Percentiles rank a stretch among this genome's conserved stretches.
Evolutionary conservation across 306 rosid genomes (phyloP).

Genomic region (Lathyrus sativus): DNA sequence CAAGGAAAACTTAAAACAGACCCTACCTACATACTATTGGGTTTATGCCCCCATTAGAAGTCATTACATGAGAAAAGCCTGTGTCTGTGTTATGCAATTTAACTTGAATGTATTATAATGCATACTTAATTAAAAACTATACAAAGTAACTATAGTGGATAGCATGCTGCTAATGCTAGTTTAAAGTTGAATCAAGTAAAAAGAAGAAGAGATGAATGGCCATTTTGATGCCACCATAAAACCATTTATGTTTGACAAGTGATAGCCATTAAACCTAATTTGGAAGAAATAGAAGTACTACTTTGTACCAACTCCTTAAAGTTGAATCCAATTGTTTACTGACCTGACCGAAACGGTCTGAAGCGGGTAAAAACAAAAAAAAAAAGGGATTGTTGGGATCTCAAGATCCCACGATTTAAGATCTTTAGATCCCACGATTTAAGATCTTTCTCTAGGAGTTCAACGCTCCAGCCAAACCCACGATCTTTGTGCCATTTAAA

Average conservation of each 20-base stretch:
- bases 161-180: not conserved
- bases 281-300: not conserved
- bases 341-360: too few relatives aligned
- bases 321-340: not conserved
- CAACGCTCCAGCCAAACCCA: too few relatives aligned
- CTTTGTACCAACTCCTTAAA: constrained; percentile 4
- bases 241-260: constrained; percentile 1
- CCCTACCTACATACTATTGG: not conserved
- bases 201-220: not conserved
- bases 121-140: not conserved
- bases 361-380: too few relatives aligned
- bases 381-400: too few relatives aligned
- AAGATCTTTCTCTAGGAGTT: too few relatives aligned
- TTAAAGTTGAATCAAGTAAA: not conserved
- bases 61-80: not conserved
- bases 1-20: not conserved
- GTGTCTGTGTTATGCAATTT: not conserved
- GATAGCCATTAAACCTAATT: not conserved
- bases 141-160: not conserved
- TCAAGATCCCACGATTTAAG: too few relatives aligned
- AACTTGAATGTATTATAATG: not conserved
- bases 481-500: too few relatives aligned
- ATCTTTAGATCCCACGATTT: too few relatives aligned
- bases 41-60: constrained; percentile 10
- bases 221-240: constrained; percentile 16